Percentiles rank a stretch among this genome's conserved stretches.
phyloP scores from a whole-genome alignment of 257 asterid species.

The Solanum habrochaites region DNA sequence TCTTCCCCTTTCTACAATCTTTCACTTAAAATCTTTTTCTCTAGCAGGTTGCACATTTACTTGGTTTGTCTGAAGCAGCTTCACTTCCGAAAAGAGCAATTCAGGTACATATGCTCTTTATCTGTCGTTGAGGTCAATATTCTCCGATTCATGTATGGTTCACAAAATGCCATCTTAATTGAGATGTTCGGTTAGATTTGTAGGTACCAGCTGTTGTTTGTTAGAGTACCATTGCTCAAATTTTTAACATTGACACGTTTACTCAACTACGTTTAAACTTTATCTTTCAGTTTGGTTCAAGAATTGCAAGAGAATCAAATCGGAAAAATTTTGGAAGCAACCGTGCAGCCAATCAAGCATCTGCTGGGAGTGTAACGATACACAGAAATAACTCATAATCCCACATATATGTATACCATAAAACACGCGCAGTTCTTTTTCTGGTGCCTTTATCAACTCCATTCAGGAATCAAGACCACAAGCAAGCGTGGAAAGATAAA shows the following conservation, averaged over 20 bases:
- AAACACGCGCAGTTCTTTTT: not conserved
- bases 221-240: not conserved
- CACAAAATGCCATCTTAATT: not conserved
- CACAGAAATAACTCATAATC: not conserved
- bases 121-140: not conserved
- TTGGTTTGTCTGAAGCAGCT: conserved; percentile 73
- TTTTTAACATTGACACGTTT: not conserved
- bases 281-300: conserved; percentile 62
- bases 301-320: conserved; percentile 92
- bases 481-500: not conserved
- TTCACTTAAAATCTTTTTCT: not conserved
- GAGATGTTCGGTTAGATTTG: not conserved
- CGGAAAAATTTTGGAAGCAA: conserved; percentile 83
- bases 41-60: conserved; percentile 68
- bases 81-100: conserved; percentile 85
- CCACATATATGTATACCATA: not conserved
- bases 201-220: not conserved
- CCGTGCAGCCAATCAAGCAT: conserved; percentile 92
- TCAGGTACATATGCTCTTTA: conserved; percentile 41
- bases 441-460: not conserved
- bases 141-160: not conserved
- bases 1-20: not conserved
- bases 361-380: conserved; percentile 83
- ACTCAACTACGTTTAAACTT: not conserved
- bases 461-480: not conserved